phyloP scores from a whole-genome alignment of 2,329 filamentous ascomycete species.

The Stachybotrys chartarum region DNA sequence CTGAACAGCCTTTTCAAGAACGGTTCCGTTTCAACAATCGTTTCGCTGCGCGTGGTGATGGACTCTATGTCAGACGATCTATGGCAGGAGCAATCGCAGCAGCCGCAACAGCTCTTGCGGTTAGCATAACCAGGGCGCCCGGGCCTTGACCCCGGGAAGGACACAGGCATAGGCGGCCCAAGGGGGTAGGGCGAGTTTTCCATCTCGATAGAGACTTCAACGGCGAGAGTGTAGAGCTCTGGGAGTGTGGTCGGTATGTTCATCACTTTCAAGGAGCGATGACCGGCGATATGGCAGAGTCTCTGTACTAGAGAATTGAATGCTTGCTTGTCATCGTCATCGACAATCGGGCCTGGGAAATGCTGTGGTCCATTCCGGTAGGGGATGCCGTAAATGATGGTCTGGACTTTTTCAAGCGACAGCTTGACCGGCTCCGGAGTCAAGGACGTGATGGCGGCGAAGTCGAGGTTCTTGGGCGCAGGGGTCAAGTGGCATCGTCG shows the following conservation, averaged over 20 bases:
- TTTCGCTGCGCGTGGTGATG: not conserved
- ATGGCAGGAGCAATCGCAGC: not conserved
- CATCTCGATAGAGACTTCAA: not conserved
- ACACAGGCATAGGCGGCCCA: no score
- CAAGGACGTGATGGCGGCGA: not conserved
- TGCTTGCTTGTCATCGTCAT: not conserved
- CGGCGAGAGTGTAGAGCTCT: not conserved
- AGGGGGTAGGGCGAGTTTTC: not conserved
- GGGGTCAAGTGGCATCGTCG: no score
- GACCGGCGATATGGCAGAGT: not conserved
- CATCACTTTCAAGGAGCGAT: not conserved
- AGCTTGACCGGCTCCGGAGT: not conserved
- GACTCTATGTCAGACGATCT: not conserved
- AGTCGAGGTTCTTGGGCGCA: not conserved
- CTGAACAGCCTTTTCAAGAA: not conserved
- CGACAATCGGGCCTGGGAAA: not conserved
- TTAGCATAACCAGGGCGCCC: no score
- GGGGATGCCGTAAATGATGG: not conserved
- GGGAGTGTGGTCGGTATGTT: not conserved
- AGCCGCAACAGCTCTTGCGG: not conserved
- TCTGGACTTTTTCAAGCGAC: not conserved
- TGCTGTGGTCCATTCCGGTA: not conserved
- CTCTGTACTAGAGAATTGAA: not conserved
- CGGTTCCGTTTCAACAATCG: not conserved
- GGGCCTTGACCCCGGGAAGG: not conserved